Conservation (phyloP, 176 grass and related monocot genomes). For the Chloris gayana region DNA sequence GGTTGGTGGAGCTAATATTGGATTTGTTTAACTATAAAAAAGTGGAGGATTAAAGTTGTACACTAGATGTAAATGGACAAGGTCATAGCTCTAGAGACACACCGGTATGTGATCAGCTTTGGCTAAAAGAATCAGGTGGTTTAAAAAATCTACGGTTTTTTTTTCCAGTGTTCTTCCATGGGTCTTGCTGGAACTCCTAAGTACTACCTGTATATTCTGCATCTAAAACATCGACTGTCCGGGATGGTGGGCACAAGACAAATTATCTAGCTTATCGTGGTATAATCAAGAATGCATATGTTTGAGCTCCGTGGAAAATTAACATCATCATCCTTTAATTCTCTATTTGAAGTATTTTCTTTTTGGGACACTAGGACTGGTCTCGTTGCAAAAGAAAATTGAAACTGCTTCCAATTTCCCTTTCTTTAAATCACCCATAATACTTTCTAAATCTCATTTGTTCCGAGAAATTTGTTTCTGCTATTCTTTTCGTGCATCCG, state of each 20-base stretch:
- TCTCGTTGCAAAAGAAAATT: too few species aligned
- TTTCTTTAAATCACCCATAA: not conserved
- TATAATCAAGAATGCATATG: constrained; percentile 1
- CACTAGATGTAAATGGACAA: not conserved
- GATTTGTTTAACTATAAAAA: too few species aligned
- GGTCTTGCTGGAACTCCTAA: not conserved
- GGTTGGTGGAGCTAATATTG: not conserved
- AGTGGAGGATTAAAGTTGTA: not conserved
- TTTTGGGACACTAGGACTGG: too few species aligned
- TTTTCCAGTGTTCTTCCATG: constrained; percentile 9
- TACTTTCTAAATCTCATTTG: not conserved
- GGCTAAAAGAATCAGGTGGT: not conserved
- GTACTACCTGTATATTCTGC: not conserved
- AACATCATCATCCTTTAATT: not conserved
- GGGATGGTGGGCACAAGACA: not conserved
- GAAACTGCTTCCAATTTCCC: not conserved
- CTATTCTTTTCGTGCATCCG: not conserved
- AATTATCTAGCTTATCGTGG: not conserved
- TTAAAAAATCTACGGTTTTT: not conserved
- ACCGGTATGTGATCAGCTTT: not conserved
- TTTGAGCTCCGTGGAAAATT: not conserved
- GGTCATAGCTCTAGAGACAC: not conserved
- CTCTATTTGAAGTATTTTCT: not conserved
- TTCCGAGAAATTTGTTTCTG: not conserved
- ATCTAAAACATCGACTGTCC: not conserved